These are phyloP conservation scores for Calocybe indica DNA, from an alignment of 768 basidiomycete genomes.

Conservation along the genomic window DNA sequence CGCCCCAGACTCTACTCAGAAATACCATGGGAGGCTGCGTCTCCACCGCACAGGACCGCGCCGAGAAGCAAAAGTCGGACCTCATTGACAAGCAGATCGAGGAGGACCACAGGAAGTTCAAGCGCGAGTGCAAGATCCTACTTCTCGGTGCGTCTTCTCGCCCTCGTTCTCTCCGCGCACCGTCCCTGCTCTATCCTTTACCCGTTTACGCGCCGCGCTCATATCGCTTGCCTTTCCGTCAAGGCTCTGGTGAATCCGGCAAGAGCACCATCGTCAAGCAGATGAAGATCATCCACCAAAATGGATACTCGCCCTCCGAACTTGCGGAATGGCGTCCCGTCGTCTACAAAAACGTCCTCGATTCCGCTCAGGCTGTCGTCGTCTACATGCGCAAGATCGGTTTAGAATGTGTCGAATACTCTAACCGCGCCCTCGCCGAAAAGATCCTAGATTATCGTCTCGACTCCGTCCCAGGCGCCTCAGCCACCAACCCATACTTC, in stretches of 20 bases:
- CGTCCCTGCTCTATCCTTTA: background rate
- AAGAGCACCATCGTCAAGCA: slow-evolving; percentile 95
- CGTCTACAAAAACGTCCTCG: slow-evolving; percentile 74
- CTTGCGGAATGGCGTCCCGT: slow-evolving; percentile 64
- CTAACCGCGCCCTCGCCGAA: slow-evolving; percentile 57
- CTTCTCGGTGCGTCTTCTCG: slow-evolving; percentile 60
- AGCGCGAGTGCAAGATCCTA: slow-evolving; percentile 92
- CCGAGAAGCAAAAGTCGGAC: slow-evolving; percentile 58
- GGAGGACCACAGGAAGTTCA: slow-evolving; percentile 77
- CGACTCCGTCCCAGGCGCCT: slow-evolving; percentile 25
- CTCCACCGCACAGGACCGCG: slow-evolving; percentile 45
- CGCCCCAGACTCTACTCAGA: background rate
- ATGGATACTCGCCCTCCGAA: slow-evolving; percentile 70
- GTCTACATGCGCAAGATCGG: slow-evolving; percentile 75
- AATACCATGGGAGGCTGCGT: slow-evolving; percentile 63
- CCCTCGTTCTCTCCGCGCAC: background rate
- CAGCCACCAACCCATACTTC: slow-evolving; percentile 28
- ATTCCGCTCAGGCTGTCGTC: slow-evolving; percentile 77
- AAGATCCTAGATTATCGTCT: slow-evolving; percentile 57
- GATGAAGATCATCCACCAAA: slow-evolving; percentile 91
- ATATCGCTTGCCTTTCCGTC: slow-evolving; percentile 31
- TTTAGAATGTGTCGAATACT: slow-evolving; percentile 56
- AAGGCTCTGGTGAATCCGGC: slow-evolving; percentile 95
- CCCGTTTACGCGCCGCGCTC: background rate
- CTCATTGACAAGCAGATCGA: slow-evolving; percentile 80